These are phyloP conservation scores for Prunus campanulata DNA, from an alignment of 306 rosid species.

Conservation along the genomic window DNA sequence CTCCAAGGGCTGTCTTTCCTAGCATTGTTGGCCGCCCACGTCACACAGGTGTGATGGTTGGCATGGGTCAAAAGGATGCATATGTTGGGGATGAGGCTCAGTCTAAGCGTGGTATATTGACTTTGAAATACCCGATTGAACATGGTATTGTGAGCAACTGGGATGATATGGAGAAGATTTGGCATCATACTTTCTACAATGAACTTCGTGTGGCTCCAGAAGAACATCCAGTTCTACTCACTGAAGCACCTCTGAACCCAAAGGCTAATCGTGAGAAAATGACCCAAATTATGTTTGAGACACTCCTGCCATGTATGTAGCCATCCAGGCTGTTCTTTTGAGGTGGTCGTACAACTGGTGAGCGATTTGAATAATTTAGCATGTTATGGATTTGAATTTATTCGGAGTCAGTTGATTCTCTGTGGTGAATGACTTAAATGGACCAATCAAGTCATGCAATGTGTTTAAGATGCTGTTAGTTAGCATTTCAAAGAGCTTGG, in stretches of 20 bases:
- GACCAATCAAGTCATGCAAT: no score
- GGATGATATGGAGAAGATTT: constrained; percentile 96
- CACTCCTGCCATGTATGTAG: no score
- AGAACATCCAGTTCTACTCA: constrained; percentile 36
- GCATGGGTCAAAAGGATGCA: constrained; percentile 95
- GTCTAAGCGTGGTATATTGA: constrained; percentile 80
- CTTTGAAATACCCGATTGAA: constrained; percentile 83
- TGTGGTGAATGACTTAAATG: no score
- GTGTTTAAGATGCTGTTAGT: no score
- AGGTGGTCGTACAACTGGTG: no score
- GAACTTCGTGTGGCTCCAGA: constrained; percentile 90
- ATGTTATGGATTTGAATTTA: background rate
- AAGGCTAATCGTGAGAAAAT: no score
- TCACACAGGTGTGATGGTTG: constrained; percentile 93
- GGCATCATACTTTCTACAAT: constrained; percentile 92
- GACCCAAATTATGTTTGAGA: no score
- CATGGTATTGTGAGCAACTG: constrained; percentile 91
- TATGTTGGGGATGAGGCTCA: constrained; percentile 94
- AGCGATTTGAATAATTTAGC: no score
- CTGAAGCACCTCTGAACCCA: no score
- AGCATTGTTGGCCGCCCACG: constrained; percentile 93
- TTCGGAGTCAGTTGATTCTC: no score
- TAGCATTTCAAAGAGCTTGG: no score
- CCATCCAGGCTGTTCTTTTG: no score
- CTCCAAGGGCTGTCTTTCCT: constrained; percentile 93